phyloP scores from a whole-genome alignment of 2,329 filamentous ascomycete species.

The Geosmithia flava region DNA sequence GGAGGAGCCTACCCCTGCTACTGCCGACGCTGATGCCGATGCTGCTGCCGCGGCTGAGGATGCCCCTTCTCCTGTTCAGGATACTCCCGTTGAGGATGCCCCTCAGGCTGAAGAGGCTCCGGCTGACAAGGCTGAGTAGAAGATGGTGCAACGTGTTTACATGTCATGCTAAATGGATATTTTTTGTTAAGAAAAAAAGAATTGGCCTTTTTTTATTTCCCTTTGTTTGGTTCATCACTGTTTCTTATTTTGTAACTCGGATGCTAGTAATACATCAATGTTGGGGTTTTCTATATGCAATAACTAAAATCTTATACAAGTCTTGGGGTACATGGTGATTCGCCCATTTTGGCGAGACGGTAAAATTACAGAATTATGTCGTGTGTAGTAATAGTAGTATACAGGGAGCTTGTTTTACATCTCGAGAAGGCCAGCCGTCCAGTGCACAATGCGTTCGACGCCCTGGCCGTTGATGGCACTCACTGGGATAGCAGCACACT shows the following conservation, averaged over 20 bases:
- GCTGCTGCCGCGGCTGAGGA: not conserved
- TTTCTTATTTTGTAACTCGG: not conserved
- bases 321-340: not conserved
- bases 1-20: slow-evolving; percentile 9
- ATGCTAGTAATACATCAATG: not conserved
- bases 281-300: not conserved
- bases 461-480: slow-evolving; percentile 84
- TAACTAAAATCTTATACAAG: not conserved
- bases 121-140: not conserved
- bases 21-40: slow-evolving; percentile 12
- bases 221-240: not conserved
- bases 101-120: not conserved
- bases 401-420: not conserved
- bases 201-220: not conserved
- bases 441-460: slow-evolving; percentile 60
- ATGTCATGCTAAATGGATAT: not conserved
- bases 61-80: slow-evolving; percentile 2
- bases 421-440: slow-evolving; percentile 58
- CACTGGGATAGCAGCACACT: slow-evolving; percentile 66
- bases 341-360: not conserved
- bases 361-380: not conserved
- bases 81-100: not conserved
- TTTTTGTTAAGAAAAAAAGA: not conserved
- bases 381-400: not conserved
- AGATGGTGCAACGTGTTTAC: slow-evolving; percentile 5